These are phyloP conservation scores for Euphorbia peplus DNA, from an alignment of 345 rosid species.

Conservation along the genomic window DNA sequence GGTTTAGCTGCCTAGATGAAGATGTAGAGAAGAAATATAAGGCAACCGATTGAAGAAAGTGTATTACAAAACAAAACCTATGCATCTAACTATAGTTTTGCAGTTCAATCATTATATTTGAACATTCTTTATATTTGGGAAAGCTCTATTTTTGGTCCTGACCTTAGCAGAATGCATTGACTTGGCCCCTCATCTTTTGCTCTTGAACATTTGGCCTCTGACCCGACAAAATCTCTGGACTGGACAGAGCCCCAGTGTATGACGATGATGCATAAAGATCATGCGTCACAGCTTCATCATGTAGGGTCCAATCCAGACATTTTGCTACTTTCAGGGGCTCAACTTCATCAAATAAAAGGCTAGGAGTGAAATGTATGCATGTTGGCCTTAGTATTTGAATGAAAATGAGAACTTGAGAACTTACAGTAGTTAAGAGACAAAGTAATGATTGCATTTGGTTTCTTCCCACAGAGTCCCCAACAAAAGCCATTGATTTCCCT, in stretches of 20 bases:
- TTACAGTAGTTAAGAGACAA: slow-evolving; percentile 42
- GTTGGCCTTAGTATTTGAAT: background rate
- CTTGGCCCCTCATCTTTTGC: background rate
- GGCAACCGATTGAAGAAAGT: background rate
- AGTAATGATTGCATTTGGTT: slow-evolving; percentile 47
- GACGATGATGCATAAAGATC: too few relatives aligned
- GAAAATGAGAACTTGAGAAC: background rate
- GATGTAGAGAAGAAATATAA: background rate
- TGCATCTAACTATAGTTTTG: background rate
- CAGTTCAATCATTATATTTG: background rate
- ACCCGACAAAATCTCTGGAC: background rate
- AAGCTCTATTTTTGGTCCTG: background rate
- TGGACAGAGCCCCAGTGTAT: too few relatives aligned
- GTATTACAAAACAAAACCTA: background rate
- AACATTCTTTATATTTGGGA: background rate
- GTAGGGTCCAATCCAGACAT: background rate
- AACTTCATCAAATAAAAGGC: background rate
- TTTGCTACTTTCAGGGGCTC: too few relatives aligned
- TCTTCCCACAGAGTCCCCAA: slow-evolving; percentile 43
- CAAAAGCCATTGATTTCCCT: slow-evolving; percentile 45
- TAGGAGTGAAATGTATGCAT: too few relatives aligned
- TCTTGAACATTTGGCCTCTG: background rate
- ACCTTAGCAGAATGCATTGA: background rate
- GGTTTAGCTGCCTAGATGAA: slow-evolving; percentile 28
- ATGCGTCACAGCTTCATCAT: too few relatives aligned